These are phyloP conservation scores for Lodderomyces metapsilosis DNA, from an alignment of 1,139 yeast genomes.

Conservation along the genomic window DNA sequence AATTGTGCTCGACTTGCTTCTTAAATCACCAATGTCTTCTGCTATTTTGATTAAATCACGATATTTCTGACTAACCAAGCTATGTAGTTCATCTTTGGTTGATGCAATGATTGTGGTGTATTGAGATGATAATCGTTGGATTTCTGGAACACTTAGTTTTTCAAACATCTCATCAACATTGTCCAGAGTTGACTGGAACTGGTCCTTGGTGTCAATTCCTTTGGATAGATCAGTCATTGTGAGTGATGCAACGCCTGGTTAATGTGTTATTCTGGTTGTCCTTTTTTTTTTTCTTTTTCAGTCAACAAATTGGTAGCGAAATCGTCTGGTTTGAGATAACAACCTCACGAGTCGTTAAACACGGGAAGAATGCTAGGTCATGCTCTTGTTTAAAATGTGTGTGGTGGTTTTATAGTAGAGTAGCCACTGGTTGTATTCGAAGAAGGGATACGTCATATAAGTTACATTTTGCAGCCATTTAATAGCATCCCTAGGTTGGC, in stretches of 20 bases:
- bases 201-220: not conserved
- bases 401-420: no score
- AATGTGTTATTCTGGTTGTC: not conserved
- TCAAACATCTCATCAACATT: slow-evolving; percentile 37
- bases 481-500: no score
- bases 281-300: not conserved
- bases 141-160: slow-evolving; percentile 31
- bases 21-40: slow-evolving; percentile 62
- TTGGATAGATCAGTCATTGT: not conserved
- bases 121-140: slow-evolving; percentile 31
- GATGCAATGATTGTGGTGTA: slow-evolving; percentile 25
- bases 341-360: no score
- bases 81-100: slow-evolving; percentile 43
- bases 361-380: no score
- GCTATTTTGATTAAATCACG: slow-evolving; percentile 68
- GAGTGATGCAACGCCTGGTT: not conserved
- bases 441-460: no score
- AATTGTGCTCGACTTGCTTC: slow-evolving; percentile 31
- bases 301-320: not conserved
- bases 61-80: slow-evolving; percentile 63
- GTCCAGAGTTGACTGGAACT: slow-evolving; percentile 2
- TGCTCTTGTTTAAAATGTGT: not conserved
- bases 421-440: no score
- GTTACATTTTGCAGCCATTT: no score
- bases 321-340: not conserved